Evolutionary conservation across 768 basidiomycete species (phyloP).

Genomic region (Ramaria sp.): DNA sequence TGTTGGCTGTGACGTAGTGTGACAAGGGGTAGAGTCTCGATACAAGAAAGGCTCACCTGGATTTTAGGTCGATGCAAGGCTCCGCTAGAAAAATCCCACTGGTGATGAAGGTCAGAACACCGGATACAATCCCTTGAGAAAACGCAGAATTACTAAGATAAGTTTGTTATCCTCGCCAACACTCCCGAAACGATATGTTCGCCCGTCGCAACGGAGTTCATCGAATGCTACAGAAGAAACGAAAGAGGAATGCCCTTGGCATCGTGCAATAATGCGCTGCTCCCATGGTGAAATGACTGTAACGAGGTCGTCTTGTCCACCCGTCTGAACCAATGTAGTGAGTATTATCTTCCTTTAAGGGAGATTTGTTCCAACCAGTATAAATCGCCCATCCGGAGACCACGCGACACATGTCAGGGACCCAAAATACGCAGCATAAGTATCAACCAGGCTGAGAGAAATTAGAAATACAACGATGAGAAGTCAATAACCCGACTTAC

Average conservation of each 20-base stretch:
- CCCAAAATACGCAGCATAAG: slow-evolving; percentile 93
- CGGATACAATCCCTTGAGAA: not conserved
- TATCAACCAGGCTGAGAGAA: slow-evolving; percentile 68
- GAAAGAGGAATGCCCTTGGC: slow-evolving; percentile 95
- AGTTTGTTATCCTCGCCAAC: slow-evolving; percentile 96
- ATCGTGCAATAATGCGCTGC: slow-evolving; percentile 86
- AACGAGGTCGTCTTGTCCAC: slow-evolving; percentile 93
- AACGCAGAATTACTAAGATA: slow-evolving; percentile 52
- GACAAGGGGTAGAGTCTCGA: not conserved
- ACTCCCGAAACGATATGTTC: slow-evolving; percentile 90
- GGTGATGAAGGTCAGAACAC: slow-evolving; percentile 10
- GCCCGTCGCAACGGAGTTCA: slow-evolving; percentile 73
- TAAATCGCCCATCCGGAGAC: slow-evolving; percentile 93
- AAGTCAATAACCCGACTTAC: slow-evolving; percentile 32
- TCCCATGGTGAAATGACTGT: slow-evolving; percentile 95
- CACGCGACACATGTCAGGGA: slow-evolving; percentile 83
- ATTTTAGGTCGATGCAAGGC: slow-evolving; percentile 82
- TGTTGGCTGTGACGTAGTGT: slow-evolving; percentile 26
- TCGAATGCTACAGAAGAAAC: slow-evolving; percentile 88
- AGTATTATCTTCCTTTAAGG: not conserved
- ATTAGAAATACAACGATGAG: not conserved
- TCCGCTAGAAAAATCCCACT: slow-evolving; percentile 96
- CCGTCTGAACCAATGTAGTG: slow-evolving; percentile 44
- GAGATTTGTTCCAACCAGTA: slow-evolving; percentile 44
- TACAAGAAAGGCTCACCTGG: slow-evolving; percentile 28